These are phyloP conservation scores for Pezizomycotina sp. DNA, from an alignment of 2,329 filamentous ascomycete genomes.

Conservation along the genomic window DNA sequence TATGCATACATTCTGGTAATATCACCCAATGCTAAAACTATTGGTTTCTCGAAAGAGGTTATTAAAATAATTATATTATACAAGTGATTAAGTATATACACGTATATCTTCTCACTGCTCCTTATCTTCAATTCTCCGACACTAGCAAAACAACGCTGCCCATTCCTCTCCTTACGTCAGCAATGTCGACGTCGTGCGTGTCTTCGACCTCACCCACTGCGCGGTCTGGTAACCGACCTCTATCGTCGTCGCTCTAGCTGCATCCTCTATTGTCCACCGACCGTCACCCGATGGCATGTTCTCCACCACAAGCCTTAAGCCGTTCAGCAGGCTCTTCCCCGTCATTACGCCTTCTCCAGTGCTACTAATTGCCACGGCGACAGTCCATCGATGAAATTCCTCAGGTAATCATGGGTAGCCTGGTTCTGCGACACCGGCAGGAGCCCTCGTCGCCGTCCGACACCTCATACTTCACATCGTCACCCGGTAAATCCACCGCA, in stretches of 20 bases:
- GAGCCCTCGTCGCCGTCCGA: constrained; percentile 57
- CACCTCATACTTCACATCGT: constrained; percentile 39
- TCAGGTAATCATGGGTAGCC: constrained; percentile 59
- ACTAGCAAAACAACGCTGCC: constrained; percentile 75
- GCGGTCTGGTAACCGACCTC: constrained; percentile 83
- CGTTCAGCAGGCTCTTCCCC: constrained; percentile 70
- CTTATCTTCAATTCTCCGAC: too few species aligned
- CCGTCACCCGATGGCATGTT: constrained; percentile 47
- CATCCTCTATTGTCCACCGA: constrained; percentile 65
- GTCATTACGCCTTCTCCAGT: constrained; percentile 71
- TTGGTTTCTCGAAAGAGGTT: too few species aligned
- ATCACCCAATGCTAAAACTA: too few species aligned
- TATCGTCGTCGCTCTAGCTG: constrained; percentile 56
- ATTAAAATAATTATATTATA: too few species aligned
- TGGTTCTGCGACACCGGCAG: constrained; percentile 55
- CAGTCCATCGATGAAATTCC: constrained; percentile 58
- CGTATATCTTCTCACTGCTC: too few species aligned
- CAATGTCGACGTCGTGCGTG: constrained; percentile 88
- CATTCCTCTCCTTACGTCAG: constrained; percentile 73
- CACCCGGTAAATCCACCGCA: constrained; percentile 37
- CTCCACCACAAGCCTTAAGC: constrained; percentile 59
- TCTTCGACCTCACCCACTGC: constrained; percentile 94
- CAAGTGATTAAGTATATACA: too few species aligned
- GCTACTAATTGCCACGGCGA: constrained; percentile 69
- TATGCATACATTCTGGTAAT: too few species aligned